Evolutionary conservation across 2,329 filamentous ascomycete species (phyloP).

Genomic region (Aureobasidium zeae): DNA sequence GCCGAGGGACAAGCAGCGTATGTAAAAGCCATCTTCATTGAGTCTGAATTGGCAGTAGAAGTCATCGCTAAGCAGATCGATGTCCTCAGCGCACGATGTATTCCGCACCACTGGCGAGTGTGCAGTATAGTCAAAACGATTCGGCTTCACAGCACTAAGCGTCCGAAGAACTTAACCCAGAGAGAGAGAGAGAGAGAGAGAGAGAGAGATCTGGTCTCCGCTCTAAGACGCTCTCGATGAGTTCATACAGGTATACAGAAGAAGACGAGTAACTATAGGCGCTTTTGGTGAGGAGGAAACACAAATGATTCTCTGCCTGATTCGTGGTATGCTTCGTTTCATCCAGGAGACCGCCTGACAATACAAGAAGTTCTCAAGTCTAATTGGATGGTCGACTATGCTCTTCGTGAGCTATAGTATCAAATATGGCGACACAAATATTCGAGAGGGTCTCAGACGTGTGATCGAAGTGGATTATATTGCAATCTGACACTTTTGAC

Average conservation of each 20-base stretch:
- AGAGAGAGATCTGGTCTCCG: not conserved
- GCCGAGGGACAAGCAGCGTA: too few species aligned
- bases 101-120: not conserved
- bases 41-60: not conserved
- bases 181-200: not conserved
- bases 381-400: not conserved
- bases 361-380: not conserved
- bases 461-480: too few species aligned
- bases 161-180: not conserved
- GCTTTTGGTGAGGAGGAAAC: not conserved
- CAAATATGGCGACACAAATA: too few species aligned
- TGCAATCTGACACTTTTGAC: too few species aligned
- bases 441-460: too few species aligned
- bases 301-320: not conserved
- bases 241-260: not conserved
- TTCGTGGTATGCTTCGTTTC: not conserved
- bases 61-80: not conserved
- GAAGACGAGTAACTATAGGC: not conserved
- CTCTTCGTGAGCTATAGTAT: not conserved
- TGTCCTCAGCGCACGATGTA: not conserved
- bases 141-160: not conserved
- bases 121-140: not conserved
- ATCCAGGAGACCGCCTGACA: not conserved
- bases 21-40: not conserved
- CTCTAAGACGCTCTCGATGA: not conserved